Evolutionary conservation across 2,329 filamentous ascomycete species (phyloP), one percentile per base, ranked within the genome.

Genomic region (Fonsecaea multimorphosa): DNA sequence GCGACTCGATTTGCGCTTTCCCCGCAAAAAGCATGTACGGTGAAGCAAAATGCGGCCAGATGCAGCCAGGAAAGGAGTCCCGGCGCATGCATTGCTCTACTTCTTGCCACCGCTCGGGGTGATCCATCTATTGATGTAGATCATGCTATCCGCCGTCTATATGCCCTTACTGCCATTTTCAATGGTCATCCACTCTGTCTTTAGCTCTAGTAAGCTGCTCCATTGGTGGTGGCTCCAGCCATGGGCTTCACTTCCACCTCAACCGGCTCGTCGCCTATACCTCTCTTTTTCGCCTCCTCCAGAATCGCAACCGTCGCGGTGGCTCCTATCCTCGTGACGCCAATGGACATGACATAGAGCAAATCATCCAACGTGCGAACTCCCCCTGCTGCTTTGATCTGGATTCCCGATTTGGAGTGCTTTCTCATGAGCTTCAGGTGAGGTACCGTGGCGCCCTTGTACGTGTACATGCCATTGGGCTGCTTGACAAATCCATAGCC

Each of bases 401-500:
- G 82, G 0, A 87, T 79, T 0, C 75, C 73, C 0, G 78, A 72
- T 0, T 77, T 78, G 3, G 79, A 75, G 46, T 81, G 74, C 59
- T 81, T 71, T 55, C 81, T 77, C 85, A 88, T 88, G 1, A 88
- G 70, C 74, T 80, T 80, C 14, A 89, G 71, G 69, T 86, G 80
- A 24, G 73, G 73, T 8, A 83, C 73, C 0, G 84, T 87, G 0
- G 85, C 84, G 0, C 85, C 86, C 12, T 78, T 77, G 73, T 86
- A 87, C 7, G 77, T 79, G 67, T 87, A 87, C 52, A 76, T 73
- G 0, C 84, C 85, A 65, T 81, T 77, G 0, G 73, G 40, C 72
- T 83, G 81, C 75, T 87, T 87, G 14, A 86, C 83, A 51, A 88
- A 87, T 0, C 85, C 86, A 68, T 86, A 87, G 0, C 86, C 86